These are phyloP conservation scores for Monosporozyma aquatica DNA, from an alignment of 805 yeast genomes.

Conservation along the genomic window DNA sequence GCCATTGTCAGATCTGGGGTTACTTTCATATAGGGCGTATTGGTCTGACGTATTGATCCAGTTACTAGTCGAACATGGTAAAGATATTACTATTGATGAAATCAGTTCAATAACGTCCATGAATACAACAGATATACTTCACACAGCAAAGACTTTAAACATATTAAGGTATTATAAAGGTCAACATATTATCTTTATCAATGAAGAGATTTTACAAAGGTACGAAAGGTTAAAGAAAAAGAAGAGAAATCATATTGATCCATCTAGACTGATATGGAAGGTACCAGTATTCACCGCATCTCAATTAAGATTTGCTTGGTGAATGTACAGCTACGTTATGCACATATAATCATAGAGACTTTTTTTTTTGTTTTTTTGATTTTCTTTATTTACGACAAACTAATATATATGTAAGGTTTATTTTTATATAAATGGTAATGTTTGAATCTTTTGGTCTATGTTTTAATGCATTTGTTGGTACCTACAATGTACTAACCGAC, in stretches of 20 bases:
- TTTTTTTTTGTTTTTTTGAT: too few relatives aligned
- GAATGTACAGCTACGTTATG: conserved; percentile 6
- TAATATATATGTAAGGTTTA: background rate
- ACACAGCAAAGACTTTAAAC: conserved; percentile 84
- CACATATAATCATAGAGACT: too few relatives aligned
- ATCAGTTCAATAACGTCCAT: conserved; percentile 78
- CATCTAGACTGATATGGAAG: conserved; percentile 71
- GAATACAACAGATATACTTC: conserved; percentile 94
- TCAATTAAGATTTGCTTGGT: conserved; percentile 94
- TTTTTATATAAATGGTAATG: background rate
- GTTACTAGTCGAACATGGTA: conserved; percentile 53
- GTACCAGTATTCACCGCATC: conserved; percentile 94
- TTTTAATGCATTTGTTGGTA: too few relatives aligned
- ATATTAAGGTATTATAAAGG: conserved; percentile 90
- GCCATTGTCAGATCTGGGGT: conserved; percentile 90
- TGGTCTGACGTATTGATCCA: conserved; percentile 90
- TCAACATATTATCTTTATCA: conserved; percentile 81
- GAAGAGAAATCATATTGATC: conserved; percentile 67
- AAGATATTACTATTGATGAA: conserved; percentile 80
- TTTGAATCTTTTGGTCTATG: too few relatives aligned
- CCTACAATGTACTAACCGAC: too few relatives aligned
- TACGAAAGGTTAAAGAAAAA: conserved; percentile 65
- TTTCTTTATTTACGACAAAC: background rate
- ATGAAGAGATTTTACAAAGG: conserved; percentile 69
- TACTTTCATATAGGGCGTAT: conserved; percentile 85